Evolutionary conservation across 768 basidiomycete species (phyloP), one percentile per base, ranked within the genome.

Genomic region (Rubroboletus pulcherrimus): DNA sequence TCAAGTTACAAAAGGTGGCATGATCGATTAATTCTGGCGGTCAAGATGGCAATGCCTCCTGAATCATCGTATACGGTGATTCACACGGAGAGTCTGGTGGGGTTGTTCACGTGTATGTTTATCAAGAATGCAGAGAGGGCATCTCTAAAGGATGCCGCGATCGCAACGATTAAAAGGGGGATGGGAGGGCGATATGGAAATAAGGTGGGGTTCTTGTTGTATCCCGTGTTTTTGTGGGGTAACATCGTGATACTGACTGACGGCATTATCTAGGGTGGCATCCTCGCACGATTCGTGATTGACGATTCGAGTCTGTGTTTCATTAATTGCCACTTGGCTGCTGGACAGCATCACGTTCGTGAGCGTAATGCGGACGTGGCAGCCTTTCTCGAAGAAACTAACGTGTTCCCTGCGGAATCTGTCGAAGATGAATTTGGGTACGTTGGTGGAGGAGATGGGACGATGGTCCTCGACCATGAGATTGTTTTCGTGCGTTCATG

Each of bases 261-360:
- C 6, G 48, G 21, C 5, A 7, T 24, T 7, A 10, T 46, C 26
- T n/a, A 94, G 91, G 94, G 94, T 9, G 94, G 87, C 0, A 94
- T 97, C 58, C 81, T 94, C n/a, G 83, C 89, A 4, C 84, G 95
- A 19, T 85, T 97, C 57, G 82, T 94, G 7, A 79, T 98, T 43
- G 93, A 93, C 56, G 93, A 98, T 69, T 89, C 94, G 2, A 95
- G 92, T 0, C 68, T 98, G 14, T 98, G 96, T 72, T 89, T 97
- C 65, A 84, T 98, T 74, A 99, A 99, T 73, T 93, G 91, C 61
- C 96, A 99, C 77, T 81, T 99, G 56, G 96, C 95, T n/a, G 92
- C 93, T 7, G 96, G 96, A 1, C 95, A 98, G 65, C 81, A 82
- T 53, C 88, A 89, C 48, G 81, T 89, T 17, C 81, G 89, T 1